Base-by-base conservation (phyloP, 192 early-diverging fungal species). In the Coemansia sp. region DNA sequence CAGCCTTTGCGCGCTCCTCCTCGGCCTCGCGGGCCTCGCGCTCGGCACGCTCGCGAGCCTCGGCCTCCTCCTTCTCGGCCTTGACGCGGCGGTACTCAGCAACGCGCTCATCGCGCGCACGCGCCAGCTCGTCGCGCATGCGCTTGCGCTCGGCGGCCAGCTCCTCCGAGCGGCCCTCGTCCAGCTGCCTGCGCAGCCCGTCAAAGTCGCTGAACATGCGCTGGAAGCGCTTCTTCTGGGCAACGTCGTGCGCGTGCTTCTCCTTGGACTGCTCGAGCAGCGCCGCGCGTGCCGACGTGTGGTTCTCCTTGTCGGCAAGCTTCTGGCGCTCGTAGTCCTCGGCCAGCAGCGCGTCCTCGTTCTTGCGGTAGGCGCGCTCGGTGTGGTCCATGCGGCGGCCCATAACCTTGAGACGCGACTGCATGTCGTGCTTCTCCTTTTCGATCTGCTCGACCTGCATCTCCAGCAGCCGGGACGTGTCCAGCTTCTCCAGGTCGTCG, bases 301-400 rank as follows among this genome's bases (percentile, higher is more conserved):
- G 83, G 70, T 82, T 83, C 40, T 86, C 87, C 56, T 74, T 73
- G 68, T 98, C 97, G n/a, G 62, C 67, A 70, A 80, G 80, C 73
- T 90, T 90, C 73, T 98, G 95, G 31, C 80, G 78, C 38, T 90
- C 90, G 62, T 97, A 95, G 71, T 98, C 95, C 54, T 88, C 83
- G 36, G 84, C 85, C 36, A 97, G 83, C 25, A 96, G 76, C 38
- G 94, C 88, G 60, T 88, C 87, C 79, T 99, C 97, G 50, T 85
- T 84, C 66, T 86, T 82, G 57, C 95, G 90, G 79, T 79, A 88
- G 12, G 95, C 97, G 64, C 97, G 91, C 76, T 95, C 94, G 14
- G 85, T 80, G 65, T 94, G 91, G 75, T 99, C 97, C 23, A 88
- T 52, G 55, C 85, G 82, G 70, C 94, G 93, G 47, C 77, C 76